Evolutionary conservation across 495 filamentous ascomycete genomes (phyloP).

Genomic region (Neurospora sp.): DNA sequence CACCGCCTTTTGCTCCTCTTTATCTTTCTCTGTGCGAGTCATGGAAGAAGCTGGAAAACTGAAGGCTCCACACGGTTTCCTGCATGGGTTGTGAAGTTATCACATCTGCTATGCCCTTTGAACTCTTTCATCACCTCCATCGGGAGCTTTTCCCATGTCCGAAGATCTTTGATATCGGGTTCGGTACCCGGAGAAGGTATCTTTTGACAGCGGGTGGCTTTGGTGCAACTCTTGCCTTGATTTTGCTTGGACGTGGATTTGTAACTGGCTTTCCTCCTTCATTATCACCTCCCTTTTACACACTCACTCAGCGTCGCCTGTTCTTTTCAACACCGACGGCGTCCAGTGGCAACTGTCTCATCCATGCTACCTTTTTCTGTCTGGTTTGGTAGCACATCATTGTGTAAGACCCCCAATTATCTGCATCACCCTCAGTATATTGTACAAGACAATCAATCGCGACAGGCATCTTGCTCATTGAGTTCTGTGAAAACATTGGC

Average conservation of each 20-base stretch:
- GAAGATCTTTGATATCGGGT: neutral
- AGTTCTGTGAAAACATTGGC: neutral
- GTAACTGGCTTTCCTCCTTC: neutral
- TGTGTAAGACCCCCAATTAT: neutral
- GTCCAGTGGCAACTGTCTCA: neutral
- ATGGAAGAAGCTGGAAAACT: neutral
- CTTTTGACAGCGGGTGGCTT: neutral
- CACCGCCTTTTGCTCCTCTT: neutral
- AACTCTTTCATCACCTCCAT: neutral
- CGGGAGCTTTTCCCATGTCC: neutral
- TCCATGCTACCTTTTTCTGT: neutral
- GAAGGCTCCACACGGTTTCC: neutral
- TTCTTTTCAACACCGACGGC: neutral
- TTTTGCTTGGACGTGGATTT: neutral
- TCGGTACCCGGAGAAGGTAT: neutral
- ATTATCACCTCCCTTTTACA: neutral
- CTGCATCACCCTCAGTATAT: neutral
- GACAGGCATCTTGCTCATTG: neutral
- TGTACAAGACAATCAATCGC: neutral
- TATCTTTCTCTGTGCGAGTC: neutral
- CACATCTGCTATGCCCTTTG: neutral
- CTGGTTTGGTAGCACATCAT: neutral
- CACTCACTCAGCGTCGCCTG: neutral
- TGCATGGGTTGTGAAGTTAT: neutral
- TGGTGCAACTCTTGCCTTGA: neutral